A percentile compares a stretch with the other conserved stretches of the same genome.
Evolutionary conservation across 257 asterid species (phyloP).

Genomic region (Cynanchum wilfordii): DNA sequence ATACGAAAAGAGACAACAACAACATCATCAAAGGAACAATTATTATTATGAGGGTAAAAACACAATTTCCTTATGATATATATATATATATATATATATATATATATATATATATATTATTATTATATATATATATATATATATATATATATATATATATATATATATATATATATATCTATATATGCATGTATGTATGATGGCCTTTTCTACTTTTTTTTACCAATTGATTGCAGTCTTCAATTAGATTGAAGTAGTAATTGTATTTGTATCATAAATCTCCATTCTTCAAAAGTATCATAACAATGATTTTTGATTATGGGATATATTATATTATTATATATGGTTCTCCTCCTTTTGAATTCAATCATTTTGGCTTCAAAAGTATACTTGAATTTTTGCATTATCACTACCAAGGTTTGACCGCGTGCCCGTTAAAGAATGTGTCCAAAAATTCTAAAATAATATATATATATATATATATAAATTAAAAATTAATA

Average conservation of each 20-base stretch:
- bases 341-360: background rate
- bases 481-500: no score
- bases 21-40: background rate
- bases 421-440: background rate
- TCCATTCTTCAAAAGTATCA: background rate
- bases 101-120: no score
- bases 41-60: background rate
- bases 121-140: no score
- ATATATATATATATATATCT: no score
- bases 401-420: background rate
- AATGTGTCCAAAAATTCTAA: no score
- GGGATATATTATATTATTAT: background rate
- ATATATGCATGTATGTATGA: no score
- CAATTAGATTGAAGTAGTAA: background rate
- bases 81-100: no score
- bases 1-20: slow-evolving; percentile 9
- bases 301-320: background rate
- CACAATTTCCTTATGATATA: no score
- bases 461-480: no score
- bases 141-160: no score
- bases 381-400: background rate
- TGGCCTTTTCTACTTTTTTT: background rate
- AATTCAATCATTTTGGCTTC: background rate
- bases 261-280: background rate
- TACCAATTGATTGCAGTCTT: background rate